Base-by-base conservation (phyloP, 805 yeast species). In the Myxozyma udenii region DNA sequence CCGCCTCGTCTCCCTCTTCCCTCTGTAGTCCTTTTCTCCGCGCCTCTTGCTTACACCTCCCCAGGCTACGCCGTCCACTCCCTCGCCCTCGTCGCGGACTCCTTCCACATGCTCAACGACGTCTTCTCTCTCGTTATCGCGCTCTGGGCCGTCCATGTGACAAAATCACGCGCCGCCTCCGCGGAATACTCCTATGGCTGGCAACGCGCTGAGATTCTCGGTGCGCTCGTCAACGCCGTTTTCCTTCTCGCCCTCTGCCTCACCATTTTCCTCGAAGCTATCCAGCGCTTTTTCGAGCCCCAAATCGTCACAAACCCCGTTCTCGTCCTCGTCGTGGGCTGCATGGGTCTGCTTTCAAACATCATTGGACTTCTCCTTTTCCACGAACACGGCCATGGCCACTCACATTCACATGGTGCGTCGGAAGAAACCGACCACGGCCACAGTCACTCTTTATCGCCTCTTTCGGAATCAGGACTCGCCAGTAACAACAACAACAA, bases 71-170 rank as follows among this genome's bases (percentile, higher is more conserved):
- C 91, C 23, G 96, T 91, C 24, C 95, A 93, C 68, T 91, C 98
- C 1, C 76, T 91, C 64, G 98, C 98, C 0, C 77, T 91, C 48
- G 83, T 91, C 49, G 98, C 98, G 1, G 98, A 91, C 67, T 85
- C 98, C 1, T 93, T 91, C 78, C 98, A 91, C 69, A 93, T 93
- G 98, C 75, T 91, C 59, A 91, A 93, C 71, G 98, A 91, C 70
- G 87, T 91, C 49, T 81, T 91, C 53, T 88, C 97, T 1, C 74
- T 91, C 32, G 58, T 90, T 18, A 89, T 91, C 45, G 98, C 98
- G 0, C 73, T 90, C 28, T 91, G 97, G 97, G 98, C 98, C 0
- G 98, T 93, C 19, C 79, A 79, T 56, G 96, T 89, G 11, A 89
- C 96, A 47, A 85, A 85, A 62, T 80, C 80, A 36, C 79, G 81